Evolutionary conservation across 2,329 filamentous ascomycete species (phyloP).

Genomic region (Tolypocladium ophioglossoides): DNA sequence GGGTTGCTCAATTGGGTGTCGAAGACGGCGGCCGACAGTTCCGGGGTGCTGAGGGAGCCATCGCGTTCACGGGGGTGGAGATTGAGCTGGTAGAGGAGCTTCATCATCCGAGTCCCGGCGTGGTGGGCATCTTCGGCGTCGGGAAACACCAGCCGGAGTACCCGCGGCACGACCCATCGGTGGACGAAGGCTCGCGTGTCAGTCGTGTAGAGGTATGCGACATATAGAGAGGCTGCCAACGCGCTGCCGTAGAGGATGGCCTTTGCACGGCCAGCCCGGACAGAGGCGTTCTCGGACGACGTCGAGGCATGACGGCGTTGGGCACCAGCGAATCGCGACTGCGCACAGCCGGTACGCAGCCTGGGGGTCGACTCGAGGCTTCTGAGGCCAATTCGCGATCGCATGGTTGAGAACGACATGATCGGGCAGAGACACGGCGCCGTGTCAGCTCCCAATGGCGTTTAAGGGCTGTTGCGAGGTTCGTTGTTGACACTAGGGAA

Average conservation of each 20-base stretch:
- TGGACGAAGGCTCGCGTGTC: constrained; percentile 65
- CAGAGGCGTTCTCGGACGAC: constrained; percentile 14
- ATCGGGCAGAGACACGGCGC: constrained; percentile 1
- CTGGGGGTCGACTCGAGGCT: constrained; percentile 3
- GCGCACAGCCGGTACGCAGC: constrained; percentile 1
- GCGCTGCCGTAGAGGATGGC: constrained; percentile 28
- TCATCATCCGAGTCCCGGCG: constrained; percentile 59
- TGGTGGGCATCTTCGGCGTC: constrained; percentile 93
- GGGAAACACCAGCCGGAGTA: constrained; percentile 54
- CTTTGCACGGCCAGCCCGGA: constrained; percentile 21
- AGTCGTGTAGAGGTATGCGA: constrained; percentile 58
- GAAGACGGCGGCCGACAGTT: constrained; percentile 49
- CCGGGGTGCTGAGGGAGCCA: constrained; percentile 18
- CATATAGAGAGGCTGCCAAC: constrained; percentile 29
- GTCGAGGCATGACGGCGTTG: constrained; percentile 22
- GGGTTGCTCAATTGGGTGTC: constrained; percentile 71
- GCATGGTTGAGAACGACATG: constrained; percentile 8
- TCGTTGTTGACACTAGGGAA: no score
- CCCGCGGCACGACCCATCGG: constrained; percentile 54
- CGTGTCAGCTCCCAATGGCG: constrained; percentile 8
- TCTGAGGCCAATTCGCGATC: constrained; percentile 5
- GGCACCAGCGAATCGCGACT: neutral
- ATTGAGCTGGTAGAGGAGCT: constrained; percentile 60
- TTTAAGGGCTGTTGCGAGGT: neutral
- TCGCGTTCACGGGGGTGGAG: constrained; percentile 76